Evolutionary conservation across 805 yeast species (phyloP).

Genomic region (Zygotorulaspora florentina): DNA sequence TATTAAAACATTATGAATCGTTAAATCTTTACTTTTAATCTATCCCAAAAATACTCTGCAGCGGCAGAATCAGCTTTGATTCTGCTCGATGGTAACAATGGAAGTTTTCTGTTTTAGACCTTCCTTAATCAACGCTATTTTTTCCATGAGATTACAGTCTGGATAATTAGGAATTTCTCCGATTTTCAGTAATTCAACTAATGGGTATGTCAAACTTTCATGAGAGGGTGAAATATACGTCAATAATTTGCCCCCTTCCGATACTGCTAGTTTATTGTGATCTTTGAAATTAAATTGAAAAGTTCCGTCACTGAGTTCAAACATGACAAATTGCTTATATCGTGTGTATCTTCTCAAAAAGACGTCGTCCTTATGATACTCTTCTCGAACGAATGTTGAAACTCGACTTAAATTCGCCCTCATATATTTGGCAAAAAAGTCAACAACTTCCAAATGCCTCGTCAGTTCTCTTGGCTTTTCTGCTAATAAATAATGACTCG

Average conservation of each 20-base stretch:
- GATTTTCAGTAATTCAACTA: slow-evolving; percentile 44
- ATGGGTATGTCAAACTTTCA: slow-evolving; percentile 62
- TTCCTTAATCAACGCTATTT: slow-evolving; percentile 56
- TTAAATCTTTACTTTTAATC: slow-evolving; percentile 1
- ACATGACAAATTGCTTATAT: slow-evolving; percentile 77
- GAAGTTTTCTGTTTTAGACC: slow-evolving; percentile 47
- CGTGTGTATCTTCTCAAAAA: slow-evolving; percentile 82
- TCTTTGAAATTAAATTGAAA: slow-evolving; percentile 94
- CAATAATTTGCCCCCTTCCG: slow-evolving; percentile 68
- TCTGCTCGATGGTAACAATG: slow-evolving; percentile 27
- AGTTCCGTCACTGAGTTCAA: slow-evolving; percentile 87
- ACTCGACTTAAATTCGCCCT: slow-evolving; percentile 80
- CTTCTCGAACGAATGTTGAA: slow-evolving; percentile 50
- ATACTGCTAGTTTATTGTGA: slow-evolving; percentile 82
- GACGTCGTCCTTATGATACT: slow-evolving; percentile 56
- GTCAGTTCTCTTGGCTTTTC: slow-evolving; percentile 47
- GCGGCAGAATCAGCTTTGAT: slow-evolving; percentile 4
- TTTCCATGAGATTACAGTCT: slow-evolving; percentile 42
- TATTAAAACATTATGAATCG: slow-evolving; percentile 4
- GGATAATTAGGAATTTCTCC: slow-evolving; percentile 47
- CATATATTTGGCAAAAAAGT: slow-evolving; percentile 89
- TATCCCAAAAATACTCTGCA: background rate
- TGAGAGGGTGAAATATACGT: slow-evolving; percentile 80
- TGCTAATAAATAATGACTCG: slow-evolving; percentile 42
- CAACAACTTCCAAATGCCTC: slow-evolving; percentile 79